Conservation (phyloP, 768 basidiomycete genomes). For the Amanita fuliginea region DNA sequence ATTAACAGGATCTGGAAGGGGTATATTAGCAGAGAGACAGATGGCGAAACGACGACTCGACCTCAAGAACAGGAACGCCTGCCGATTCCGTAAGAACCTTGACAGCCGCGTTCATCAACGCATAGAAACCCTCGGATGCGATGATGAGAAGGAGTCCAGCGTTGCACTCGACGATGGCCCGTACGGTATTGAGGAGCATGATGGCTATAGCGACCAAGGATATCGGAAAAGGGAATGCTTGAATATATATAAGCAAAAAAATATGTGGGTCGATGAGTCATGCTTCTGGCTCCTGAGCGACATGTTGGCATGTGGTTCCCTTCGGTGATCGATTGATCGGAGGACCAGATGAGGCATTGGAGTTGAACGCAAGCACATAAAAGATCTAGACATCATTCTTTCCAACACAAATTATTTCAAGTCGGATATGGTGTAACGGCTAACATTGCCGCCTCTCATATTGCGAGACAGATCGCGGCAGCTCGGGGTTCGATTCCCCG, state of each 20-base stretch:
- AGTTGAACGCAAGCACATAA: too few relatives aligned
- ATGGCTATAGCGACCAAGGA: not conserved
- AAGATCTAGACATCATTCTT: too few relatives aligned
- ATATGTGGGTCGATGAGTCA: too few relatives aligned
- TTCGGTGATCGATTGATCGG: too few relatives aligned
- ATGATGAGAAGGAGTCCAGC: not conserved
- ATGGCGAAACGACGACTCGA: not conserved
- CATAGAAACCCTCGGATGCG: not conserved
- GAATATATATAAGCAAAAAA: not conserved
- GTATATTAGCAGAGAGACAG: not conserved
- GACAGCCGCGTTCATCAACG: not conserved
- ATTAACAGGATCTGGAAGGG: not conserved
- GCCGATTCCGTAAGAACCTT: not conserved
- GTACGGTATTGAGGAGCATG: not conserved
- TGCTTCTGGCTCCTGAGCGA: too few relatives aligned
- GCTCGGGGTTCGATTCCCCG: constrained; percentile 51
- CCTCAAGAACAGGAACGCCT: not conserved
- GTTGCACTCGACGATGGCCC: not conserved
- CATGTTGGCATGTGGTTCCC: too few relatives aligned
- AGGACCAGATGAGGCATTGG: too few relatives aligned
- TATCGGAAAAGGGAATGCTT: not conserved
- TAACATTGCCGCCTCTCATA: constrained; percentile 49
- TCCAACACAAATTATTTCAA: too few relatives aligned
- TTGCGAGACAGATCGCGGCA: constrained; percentile 24
- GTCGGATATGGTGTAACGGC: constrained; percentile 45